Conservation (phyloP, 1,139 yeast genomes). For the Taphrina flavorubra region DNA sequence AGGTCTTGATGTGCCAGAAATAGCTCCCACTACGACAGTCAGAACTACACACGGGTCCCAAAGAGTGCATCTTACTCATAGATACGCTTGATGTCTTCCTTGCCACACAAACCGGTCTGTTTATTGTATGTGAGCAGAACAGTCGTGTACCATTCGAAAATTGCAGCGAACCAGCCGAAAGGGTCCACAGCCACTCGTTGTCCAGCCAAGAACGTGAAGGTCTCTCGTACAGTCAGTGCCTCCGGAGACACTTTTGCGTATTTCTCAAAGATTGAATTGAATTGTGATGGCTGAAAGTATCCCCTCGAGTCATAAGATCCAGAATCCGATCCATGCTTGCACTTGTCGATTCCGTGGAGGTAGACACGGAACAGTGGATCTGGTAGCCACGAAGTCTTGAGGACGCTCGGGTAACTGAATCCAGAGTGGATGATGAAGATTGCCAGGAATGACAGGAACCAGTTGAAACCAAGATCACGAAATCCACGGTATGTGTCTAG, state of each 20-base stretch:
- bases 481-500: constrained; percentile 37
- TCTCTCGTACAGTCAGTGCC: constrained; percentile 30
- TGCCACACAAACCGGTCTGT: constrained; percentile 18
- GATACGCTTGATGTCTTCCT: constrained; percentile 27
- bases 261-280: constrained; percentile 34
- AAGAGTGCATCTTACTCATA: constrained; percentile 21
- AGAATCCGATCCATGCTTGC: constrained; percentile 39
- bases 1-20: constrained; percentile 33
- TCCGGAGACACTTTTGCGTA: constrained; percentile 26
- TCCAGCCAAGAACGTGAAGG: constrained; percentile 25
- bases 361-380: constrained; percentile 41
- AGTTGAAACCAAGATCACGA: constrained; percentile 41
- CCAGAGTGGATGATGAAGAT: constrained; percentile 32
- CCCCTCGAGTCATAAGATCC: constrained; percentile 36
- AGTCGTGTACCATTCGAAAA: constrained; percentile 39
- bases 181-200: constrained; percentile 40
- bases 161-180: constrained; percentile 41
- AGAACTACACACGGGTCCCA: not conserved
- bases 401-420: constrained; percentile 37
- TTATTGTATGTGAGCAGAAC: constrained; percentile 32
- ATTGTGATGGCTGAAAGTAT: constrained; percentile 37
- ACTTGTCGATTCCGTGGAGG: constrained; percentile 39
- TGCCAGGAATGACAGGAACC: constrained; percentile 38
- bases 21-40: constrained; percentile 12
- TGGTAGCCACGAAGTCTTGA: constrained; percentile 28